These are phyloP conservation scores for Stipa capillata DNA, from an alignment of 176 grass and related monocot species.

Conservation along the genomic window DNA sequence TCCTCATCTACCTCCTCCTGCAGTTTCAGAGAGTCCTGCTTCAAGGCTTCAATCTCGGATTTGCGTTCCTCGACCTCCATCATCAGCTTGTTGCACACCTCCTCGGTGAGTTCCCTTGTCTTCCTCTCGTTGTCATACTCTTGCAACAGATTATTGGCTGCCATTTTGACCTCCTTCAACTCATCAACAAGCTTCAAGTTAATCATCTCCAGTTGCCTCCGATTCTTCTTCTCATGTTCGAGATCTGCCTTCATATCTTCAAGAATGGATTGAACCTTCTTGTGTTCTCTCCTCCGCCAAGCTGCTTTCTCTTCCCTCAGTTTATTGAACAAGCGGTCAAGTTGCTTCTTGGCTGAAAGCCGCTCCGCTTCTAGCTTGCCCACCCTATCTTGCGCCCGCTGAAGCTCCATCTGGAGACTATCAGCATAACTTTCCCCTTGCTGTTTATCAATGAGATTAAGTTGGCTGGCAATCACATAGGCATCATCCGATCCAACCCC, in stretches of 20 bases:
- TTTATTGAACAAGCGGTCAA: slow-evolving; percentile 76
- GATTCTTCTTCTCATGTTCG: slow-evolving; percentile 78
- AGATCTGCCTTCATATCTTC: slow-evolving; percentile 80
- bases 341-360: slow-evolving; percentile 75
- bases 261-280: slow-evolving; percentile 65
- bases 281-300: slow-evolving; percentile 84
- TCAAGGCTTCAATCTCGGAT: slow-evolving; percentile 62
- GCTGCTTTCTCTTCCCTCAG: slow-evolving; percentile 72
- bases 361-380: slow-evolving; percentile 53
- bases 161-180: slow-evolving; percentile 59
- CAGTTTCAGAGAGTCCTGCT: slow-evolving; percentile 52
- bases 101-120: slow-evolving; percentile 60
- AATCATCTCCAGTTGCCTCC: slow-evolving; percentile 57
- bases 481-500: slow-evolving; percentile 43
- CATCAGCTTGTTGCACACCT: slow-evolving; percentile 80
- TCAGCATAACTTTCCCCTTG: slow-evolving; percentile 37
- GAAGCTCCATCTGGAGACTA: slow-evolving; percentile 59
- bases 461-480: slow-evolving; percentile 37
- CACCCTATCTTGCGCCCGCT: slow-evolving; percentile 48
- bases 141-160: slow-evolving; percentile 61
- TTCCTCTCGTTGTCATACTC: slow-evolving; percentile 82
- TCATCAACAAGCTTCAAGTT: slow-evolving; percentile 83
- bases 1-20: slow-evolving; percentile 70
- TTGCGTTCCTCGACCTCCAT: slow-evolving; percentile 83
- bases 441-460: slow-evolving; percentile 54